A percentile compares a stretch with the other conserved stretches of the same genome.
phyloP scores from a whole-genome alignment of 768 basidiomycete genomes.

The Russula sp. region DNA sequence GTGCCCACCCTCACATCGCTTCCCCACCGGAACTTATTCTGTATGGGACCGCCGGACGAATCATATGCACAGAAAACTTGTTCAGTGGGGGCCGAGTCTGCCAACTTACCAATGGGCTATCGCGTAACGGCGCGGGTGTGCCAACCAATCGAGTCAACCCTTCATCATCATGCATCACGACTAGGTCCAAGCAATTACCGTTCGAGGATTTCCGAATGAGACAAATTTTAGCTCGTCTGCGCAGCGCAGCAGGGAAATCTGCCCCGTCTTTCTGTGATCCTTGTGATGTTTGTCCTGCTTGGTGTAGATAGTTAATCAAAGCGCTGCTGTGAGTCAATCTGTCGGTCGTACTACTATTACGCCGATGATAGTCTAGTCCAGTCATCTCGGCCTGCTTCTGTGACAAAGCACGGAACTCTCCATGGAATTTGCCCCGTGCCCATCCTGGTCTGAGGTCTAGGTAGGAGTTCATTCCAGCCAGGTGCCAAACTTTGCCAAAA shows the following conservation, averaged over 20 bases:
- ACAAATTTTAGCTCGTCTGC: conserved; percentile 2
- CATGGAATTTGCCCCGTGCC: background rate
- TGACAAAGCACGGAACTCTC: background rate
- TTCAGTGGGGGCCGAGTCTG: background rate
- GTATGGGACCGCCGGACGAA: background rate
- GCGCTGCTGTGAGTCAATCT: conserved; percentile 11
- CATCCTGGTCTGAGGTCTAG: background rate
- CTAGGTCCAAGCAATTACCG: background rate
- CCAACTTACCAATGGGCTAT: background rate
- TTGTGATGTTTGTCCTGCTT: background rate
- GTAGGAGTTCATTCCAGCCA: background rate
- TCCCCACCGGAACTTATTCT: background rate
- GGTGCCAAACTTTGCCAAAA: background rate
- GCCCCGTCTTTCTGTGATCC: conserved; percentile 7
- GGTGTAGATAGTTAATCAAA: conserved; percentile 1
- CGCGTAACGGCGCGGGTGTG: background rate
- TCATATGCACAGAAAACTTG: background rate
- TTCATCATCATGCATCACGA: background rate
- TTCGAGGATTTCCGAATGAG: background rate
- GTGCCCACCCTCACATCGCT: background rate
- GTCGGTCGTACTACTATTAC: background rate
- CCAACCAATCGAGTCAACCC: background rate
- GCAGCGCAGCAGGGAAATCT: conserved; percentile 14
- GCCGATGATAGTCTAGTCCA: background rate
- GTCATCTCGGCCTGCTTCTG: background rate